A percentile compares a stretch with the other conserved stretches of the same genome.
These are phyloP conservation scores for Aspergillus latus DNA, from an alignment of 2,329 filamentous ascomycete genomes.

Conservation along the genomic window DNA sequence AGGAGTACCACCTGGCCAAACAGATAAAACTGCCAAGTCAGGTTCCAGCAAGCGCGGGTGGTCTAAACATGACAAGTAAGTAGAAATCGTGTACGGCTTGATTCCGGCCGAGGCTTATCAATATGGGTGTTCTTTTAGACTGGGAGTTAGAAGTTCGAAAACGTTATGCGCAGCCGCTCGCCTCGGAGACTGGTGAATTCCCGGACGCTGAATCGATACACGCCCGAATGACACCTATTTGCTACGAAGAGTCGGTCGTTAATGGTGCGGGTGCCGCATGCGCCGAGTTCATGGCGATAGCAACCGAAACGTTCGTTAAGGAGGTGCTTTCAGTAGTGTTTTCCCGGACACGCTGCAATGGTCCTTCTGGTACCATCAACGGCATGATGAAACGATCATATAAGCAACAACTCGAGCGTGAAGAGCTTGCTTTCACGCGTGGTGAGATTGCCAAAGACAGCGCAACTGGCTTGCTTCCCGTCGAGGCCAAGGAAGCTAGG, in stretches of 20 bases:
- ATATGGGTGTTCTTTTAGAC: slow-evolving; percentile 36
- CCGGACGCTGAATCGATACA: slow-evolving; percentile 59
- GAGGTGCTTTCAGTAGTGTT: slow-evolving; percentile 58
- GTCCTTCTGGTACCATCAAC: slow-evolving; percentile 61
- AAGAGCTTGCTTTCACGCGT: slow-evolving; percentile 71
- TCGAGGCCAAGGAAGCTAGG: slow-evolving; percentile 76
- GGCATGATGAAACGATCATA: slow-evolving; percentile 81
- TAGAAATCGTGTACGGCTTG: neutral
- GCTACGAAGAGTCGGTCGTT: slow-evolving; percentile 63
- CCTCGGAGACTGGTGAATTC: slow-evolving; percentile 63
- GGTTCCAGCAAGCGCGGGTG: slow-evolving; percentile 67
- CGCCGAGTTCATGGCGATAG: slow-evolving; percentile 61
- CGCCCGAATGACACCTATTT: slow-evolving; percentile 63
- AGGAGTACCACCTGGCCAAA: slow-evolving; percentile 47
- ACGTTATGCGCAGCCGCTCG: slow-evolving; percentile 62
- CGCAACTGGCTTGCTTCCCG: slow-evolving; percentile 69
- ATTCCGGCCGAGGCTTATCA: slow-evolving; percentile 23
- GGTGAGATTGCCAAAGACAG: slow-evolving; percentile 74
- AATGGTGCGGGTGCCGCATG: slow-evolving; percentile 54
- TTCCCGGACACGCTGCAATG: slow-evolving; percentile 56
- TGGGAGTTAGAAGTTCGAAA: slow-evolving; percentile 67
- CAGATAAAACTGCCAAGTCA: slow-evolving; percentile 58
- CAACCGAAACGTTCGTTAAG: slow-evolving; percentile 64
- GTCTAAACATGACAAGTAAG: slow-evolving; percentile 77
- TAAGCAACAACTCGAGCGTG: slow-evolving; percentile 68